These are phyloP conservation scores for Rhizoclosmatium globosum DNA, from an alignment of 192 early-diverging fungal genomes.

Conservation along the genomic window DNA sequence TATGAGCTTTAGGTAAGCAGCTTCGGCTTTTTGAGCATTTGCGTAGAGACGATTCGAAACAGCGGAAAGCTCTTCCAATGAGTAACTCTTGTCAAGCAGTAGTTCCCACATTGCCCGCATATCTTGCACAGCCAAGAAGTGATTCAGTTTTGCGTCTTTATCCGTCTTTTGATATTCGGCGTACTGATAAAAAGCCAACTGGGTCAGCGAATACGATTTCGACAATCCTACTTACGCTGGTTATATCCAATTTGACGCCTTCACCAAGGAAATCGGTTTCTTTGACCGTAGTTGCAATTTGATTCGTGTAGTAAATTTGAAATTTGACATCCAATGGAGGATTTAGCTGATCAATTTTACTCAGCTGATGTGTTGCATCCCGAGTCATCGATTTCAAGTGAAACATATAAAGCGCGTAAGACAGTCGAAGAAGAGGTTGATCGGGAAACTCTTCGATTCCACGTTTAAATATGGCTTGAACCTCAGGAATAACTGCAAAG, in stretches of 20 bases:
- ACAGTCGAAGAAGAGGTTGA: background rate
- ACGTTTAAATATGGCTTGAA: background rate
- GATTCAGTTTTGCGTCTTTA: slow-evolving; percentile 28
- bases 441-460: slow-evolving; percentile 18
- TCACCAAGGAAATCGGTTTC: slow-evolving; percentile 7
- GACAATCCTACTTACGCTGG: slow-evolving; percentile 6
- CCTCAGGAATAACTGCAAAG: background rate
- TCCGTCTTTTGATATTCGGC: slow-evolving; percentile 29
- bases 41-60: slow-evolving; percentile 11
- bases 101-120: slow-evolving; percentile 28
- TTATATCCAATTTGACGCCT: slow-evolving; percentile 6
- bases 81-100: background rate
- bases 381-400: background rate
- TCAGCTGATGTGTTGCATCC: background rate
- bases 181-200: background rate
- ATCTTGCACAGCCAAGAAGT: slow-evolving; percentile 15
- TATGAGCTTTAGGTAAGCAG: slow-evolving; percentile 17
- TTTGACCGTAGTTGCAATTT: slow-evolving; percentile 10
- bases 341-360: background rate
- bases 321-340: slow-evolving; percentile 20
- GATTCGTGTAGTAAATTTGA: slow-evolving; percentile 25
- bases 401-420: background rate
- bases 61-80: slow-evolving; percentile 14
- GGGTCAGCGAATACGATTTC: background rate
- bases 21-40: slow-evolving; percentile 4